Evolutionary conservation across 805 yeast genomes (phyloP).

Genomic region (Hanseniaspora hatyaiensis): DNA sequence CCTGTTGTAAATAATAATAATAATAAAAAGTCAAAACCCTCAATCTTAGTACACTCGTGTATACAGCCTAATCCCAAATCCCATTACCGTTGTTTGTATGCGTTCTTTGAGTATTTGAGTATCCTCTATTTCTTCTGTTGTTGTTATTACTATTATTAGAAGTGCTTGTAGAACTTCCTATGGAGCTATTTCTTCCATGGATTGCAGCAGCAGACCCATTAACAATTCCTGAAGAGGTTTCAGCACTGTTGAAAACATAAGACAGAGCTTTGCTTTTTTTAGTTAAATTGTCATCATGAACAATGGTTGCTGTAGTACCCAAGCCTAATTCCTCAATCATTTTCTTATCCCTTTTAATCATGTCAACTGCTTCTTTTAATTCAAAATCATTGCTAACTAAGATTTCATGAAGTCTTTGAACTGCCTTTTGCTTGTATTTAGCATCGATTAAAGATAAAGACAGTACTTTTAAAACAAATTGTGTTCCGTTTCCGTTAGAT

Average conservation of each 20-base stretch:
- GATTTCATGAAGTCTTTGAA: constrained; percentile 50
- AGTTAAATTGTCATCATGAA: constrained; percentile 1
- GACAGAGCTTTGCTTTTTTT: constrained; percentile 8
- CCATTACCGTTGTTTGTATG: background rate
- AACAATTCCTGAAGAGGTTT: background rate
- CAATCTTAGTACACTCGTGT: no score
- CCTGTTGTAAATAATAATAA: no score
- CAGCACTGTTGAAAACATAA: constrained; percentile 2
- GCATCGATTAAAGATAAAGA: constrained; percentile 58
- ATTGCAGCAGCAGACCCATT: background rate
- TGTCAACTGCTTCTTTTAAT: constrained; percentile 24
- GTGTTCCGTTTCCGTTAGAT: constrained; percentile 43
- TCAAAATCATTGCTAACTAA: constrained; percentile 48
- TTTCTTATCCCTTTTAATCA: constrained; percentile 64
- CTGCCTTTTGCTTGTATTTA: constrained; percentile 45
- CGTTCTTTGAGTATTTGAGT: constrained; percentile 1
- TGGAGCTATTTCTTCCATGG: constrained; percentile 3
- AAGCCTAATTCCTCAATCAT: constrained; percentile 88
- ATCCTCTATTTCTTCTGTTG: constrained; percentile 4
- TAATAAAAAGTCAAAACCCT: no score
- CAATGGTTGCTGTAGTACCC: constrained; percentile 17
- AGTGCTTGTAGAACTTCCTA: background rate
- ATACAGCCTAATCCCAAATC: constrained; percentile 1
- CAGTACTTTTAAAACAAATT: constrained; percentile 67
- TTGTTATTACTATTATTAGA: background rate